These are phyloP conservation scores for Pelagomonas calceolata DNA, from an alignment of 108 stramenopile genomes.

Conservation along the genomic window DNA sequence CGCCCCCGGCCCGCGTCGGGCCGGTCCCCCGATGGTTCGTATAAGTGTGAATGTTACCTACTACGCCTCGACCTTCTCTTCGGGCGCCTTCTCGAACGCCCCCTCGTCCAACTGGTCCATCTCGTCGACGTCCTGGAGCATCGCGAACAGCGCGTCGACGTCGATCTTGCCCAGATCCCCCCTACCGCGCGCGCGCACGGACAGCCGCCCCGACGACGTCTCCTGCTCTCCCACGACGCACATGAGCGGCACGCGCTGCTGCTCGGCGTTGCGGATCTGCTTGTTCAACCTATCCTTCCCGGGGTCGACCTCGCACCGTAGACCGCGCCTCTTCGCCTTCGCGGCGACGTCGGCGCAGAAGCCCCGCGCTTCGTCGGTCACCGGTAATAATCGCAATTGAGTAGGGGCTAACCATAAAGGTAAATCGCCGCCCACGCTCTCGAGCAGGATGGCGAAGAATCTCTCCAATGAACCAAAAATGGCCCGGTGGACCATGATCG, in stretches of 20 bases:
- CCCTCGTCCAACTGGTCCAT: neutral
- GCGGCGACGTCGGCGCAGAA: conserved; percentile 71
- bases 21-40: no score
- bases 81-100: no score
- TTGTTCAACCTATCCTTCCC: conserved; percentile 82
- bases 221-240: conserved; percentile 85
- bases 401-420: conserved; percentile 89
- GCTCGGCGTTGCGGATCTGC: conserved; percentile 90
- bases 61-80: no score
- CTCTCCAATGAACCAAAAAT: conserved; percentile 96
- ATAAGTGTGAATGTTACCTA: no score
- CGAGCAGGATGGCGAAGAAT: conserved; percentile 92
- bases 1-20: no score
- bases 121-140: neutral
- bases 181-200: conserved; percentile 64
- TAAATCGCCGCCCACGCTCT: conserved; percentile 86
- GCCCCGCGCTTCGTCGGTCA: conserved; percentile 76
- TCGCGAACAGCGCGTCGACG: conserved; percentile 27
- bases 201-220: conserved; percentile 64
- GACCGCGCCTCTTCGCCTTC: conserved; percentile 57
- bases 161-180: conserved; percentile 75
- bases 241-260: conserved; percentile 80
- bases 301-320: conserved; percentile 79
- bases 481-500: conserved; percentile 90
- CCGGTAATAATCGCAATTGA: conserved; percentile 81